These are phyloP conservation scores for Aleurites moluccanus DNA, from an alignment of 441 rosid genomes.

Conservation along the genomic window DNA sequence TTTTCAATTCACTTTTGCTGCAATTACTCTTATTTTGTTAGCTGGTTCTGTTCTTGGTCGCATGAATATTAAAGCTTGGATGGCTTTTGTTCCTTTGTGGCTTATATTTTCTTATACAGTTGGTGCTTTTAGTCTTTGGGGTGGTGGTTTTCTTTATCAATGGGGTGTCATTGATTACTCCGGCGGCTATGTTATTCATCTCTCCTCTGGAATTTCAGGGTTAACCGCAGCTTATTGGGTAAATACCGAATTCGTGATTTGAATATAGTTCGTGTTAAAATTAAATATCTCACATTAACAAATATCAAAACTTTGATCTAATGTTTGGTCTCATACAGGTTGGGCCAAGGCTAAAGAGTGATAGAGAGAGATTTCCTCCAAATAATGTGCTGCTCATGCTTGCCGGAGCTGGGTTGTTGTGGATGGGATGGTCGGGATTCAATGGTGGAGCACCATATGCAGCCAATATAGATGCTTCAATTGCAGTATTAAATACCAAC, in stretches of 20 bases:
- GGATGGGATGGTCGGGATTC: constrained; percentile 98
- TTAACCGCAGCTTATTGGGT: constrained; percentile 89
- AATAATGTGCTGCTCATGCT: constrained; percentile 83
- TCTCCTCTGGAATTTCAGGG: constrained; percentile 75
- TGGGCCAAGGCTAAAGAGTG: constrained; percentile 67
- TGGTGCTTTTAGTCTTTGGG: constrained; percentile 82
- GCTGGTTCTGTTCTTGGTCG: constrained; percentile 84
- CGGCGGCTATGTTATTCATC: constrained; percentile 87
- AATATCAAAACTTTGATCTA: too few relatives aligned
- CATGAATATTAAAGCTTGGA: constrained; percentile 85
- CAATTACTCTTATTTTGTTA: constrained; percentile 67
- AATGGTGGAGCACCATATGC: constrained; percentile 94
- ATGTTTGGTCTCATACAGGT: constrained; percentile 41
- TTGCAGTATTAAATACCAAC: constrained; percentile 74
- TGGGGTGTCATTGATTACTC: constrained; percentile 90
- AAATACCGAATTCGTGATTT: background rate
- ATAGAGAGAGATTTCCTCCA: constrained; percentile 85
- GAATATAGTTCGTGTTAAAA: background rate
- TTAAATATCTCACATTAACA: too few relatives aligned
- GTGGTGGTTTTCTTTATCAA: constrained; percentile 72
- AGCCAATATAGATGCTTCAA: constrained; percentile 58
- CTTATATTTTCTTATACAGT: constrained; percentile 68
- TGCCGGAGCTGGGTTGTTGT: constrained; percentile 82
- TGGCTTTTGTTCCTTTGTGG: constrained; percentile 90
- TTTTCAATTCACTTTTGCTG: constrained; percentile 80